Conservation (phyloP, 1,139 yeast species). For the Kodamaea plutei region DNA sequence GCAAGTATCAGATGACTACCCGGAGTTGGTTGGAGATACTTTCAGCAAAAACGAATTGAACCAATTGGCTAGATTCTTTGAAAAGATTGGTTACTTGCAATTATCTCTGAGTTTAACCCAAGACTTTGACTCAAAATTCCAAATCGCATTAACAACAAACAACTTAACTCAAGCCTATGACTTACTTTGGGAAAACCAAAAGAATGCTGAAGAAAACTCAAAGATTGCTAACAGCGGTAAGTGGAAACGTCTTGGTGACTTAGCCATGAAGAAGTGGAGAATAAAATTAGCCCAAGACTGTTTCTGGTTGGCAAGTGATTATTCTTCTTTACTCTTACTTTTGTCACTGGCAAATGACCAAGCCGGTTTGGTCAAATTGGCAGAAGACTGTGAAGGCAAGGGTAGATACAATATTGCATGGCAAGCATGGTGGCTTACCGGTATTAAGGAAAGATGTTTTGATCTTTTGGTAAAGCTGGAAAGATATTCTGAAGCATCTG, state of each 20-base stretch:
- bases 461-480: conserved; percentile 65
- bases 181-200: conserved; percentile 58
- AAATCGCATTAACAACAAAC: conserved; percentile 61
- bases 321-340: conserved; percentile 74
- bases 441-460: conserved; percentile 62
- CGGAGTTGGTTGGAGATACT: conserved; percentile 29
- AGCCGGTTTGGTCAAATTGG: conserved; percentile 56
- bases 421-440: conserved; percentile 85
- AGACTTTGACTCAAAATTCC: conserved; percentile 84
- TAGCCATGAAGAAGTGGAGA: conserved; percentile 75
- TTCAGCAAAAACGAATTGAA: conserved; percentile 66
- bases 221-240: conserved; percentile 42
- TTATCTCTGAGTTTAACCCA: conserved; percentile 80
- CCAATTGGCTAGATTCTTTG: conserved; percentile 87
- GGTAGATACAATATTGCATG: conserved; percentile 91
- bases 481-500: conserved; percentile 79
- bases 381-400: conserved; percentile 55
- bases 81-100: conserved; percentile 82
- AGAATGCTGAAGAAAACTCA: conserved; percentile 34
- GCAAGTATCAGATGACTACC: conserved; percentile 56
- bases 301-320: conserved; percentile 76
- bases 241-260: conserved; percentile 92
- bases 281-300: conserved; percentile 77
- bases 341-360: conserved; percentile 78
- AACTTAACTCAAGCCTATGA: conserved; percentile 69